Base-by-base conservation (phyloP, 2,329 filamentous ascomycete genomes). In the Dothistroma septosporum region DNA sequence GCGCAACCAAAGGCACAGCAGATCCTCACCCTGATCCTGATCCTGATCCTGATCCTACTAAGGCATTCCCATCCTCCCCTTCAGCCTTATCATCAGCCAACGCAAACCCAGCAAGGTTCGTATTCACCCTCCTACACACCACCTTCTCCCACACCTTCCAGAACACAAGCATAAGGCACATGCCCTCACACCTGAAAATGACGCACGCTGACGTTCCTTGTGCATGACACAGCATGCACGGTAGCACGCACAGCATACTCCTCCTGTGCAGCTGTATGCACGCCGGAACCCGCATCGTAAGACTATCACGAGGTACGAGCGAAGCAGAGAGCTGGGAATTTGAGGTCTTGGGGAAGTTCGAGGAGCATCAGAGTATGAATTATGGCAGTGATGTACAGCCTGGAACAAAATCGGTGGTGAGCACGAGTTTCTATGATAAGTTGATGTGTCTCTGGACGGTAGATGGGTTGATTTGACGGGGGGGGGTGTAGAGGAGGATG, bases 241-340 rank as follows among this genome's bases (percentile, higher is more conserved):
- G 49, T 57, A 12, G 14, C 16, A 49, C 2, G 46, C 61, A 61
- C 10, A 74, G 68, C 19, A 79, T 79, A 53, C 73, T 81, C 49
- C 76, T 95, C n/a, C 78, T 97, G 46, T 92, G 88, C 16, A 96
- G 91, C 50, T 97, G 94, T 72, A 97, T 97, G 93, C 89, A 97
- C 77, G 91, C 89, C 2, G 94, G 94, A 0, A 82, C 85, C 10
- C 84, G 87, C 57, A 76, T 97, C n/a, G 72, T 87, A 2, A 75
- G 75, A 61, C 69, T 87, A 3, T 70, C 62, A 41, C 68, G 69
- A 35, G 63, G 55, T 32, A 48, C 58, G 11, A 21, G 35, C 28
- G 46, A 48, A 9, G 19, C 12, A 28, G 53, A 22, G 2, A 21
- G 9, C 59, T 91, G 87, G 83, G 71, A 70, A 0, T 87, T 94